phyloP scores from a whole-genome alignment of 2,329 filamentous ascomycete species.

The Byssothecium circinans region DNA sequence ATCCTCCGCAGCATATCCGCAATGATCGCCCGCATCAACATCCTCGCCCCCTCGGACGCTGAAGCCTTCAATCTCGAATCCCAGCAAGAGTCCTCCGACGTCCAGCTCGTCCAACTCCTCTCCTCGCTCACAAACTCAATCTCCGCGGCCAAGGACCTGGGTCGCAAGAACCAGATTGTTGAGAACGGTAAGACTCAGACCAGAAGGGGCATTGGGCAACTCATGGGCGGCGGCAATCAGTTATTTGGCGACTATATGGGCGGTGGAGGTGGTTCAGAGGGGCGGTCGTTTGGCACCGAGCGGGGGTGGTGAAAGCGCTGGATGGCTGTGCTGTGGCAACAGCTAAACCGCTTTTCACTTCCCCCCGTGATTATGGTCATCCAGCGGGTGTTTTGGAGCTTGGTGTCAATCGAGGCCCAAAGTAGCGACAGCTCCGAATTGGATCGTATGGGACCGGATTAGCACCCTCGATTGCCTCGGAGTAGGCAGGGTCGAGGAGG shows the following conservation, averaged over 20 bases:
- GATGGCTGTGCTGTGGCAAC: no score
- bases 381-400: no score
- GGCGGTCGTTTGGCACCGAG: constrained; percentile 17
- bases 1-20: constrained; percentile 88
- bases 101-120: constrained; percentile 75
- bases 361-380: no score
- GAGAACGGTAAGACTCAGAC: constrained; percentile 43
- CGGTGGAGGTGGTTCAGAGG: constrained; percentile 8
- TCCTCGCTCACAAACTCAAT: constrained; percentile 74
- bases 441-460: no score
- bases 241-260: constrained; percentile 28
- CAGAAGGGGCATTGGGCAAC: constrained; percentile 27
- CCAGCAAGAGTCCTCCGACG: constrained; percentile 79
- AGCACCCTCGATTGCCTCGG: no score
- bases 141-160: constrained; percentile 70
- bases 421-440: no score
- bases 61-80: constrained; percentile 70
- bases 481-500: no score
- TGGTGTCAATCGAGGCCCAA: no score
- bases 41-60: constrained; percentile 72
- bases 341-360: no score
- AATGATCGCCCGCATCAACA: constrained; percentile 77
- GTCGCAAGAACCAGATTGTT: constrained; percentile 66
- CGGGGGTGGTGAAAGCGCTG: constrained; percentile 14
- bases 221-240: constrained; percentile 18